Base-by-base conservation (phyloP, 192 early-diverging fungal species). In the Neocallimastix lanati region DNA sequence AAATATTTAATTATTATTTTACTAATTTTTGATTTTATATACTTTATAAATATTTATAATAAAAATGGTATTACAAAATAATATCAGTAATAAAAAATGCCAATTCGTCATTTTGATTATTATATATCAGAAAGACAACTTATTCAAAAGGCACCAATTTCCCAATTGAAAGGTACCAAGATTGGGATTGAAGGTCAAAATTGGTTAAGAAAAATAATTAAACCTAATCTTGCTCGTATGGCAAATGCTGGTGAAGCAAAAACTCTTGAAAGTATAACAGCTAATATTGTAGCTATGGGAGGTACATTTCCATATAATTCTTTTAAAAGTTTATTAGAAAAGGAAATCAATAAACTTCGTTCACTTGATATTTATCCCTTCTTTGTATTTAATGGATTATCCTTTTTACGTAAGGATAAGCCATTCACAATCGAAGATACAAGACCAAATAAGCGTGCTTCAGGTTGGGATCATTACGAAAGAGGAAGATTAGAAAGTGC, bases 111-210 rank as follows among this genome's bases (percentile, higher is more conserved):
- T 67, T 67, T 67, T 67, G 50, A 67, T 67, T 67, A n/a, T 67
- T 67, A 67, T 67, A n/a, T 85, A 82, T 82, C 84, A 12, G 91
- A 93, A 82, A 82, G 90, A 80, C 86, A 85, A 28, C 84, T 93
- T 76, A 78, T 85, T 78, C 88, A 91, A 81, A 85, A 86, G 33
- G 82, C 87, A 77, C 84, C 91, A 28, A 82, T 93, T 18, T 81
- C 87, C 29, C 82, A 84, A 29, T 87, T 93, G 35, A 85, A 87
- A 67, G 91, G 89, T 38, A 90, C 89, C 30, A 86, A 92, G 29
- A 84, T 94, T 77, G 93, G 93, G 40, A 91, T 94, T 76, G 93
- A 94, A 79, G 93, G 92, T 81, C 88, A 90, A 83, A 86, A 90
- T 83, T 94, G 93, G 93, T 85, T 94, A 40, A 88, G 92, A 77